Evolutionary conservation across 2,329 filamentous ascomycete genomes (phyloP).

Genomic region (Aspergillus arachidicola): DNA sequence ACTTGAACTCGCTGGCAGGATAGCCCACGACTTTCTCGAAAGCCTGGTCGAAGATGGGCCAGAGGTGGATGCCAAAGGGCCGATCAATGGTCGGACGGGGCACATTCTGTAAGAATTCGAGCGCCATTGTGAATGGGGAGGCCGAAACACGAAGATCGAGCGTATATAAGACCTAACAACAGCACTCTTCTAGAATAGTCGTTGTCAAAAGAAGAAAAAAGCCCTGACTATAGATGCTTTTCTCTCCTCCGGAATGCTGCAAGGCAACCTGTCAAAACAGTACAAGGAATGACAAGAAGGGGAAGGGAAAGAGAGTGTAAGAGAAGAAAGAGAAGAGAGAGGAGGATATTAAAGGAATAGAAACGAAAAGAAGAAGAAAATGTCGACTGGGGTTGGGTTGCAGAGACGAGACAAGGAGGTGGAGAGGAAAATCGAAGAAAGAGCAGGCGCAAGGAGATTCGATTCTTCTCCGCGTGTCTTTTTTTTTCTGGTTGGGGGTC

Average conservation of each 20-base stretch:
- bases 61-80: slow-evolving; percentile 87
- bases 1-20: slow-evolving; percentile 82
- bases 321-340: slow-evolving; percentile 66
- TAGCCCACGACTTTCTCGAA: slow-evolving; percentile 79
- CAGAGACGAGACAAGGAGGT: slow-evolving; percentile 14
- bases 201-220: neutral
- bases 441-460: slow-evolving; percentile 16
- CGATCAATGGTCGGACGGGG: slow-evolving; percentile 82
- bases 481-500: slow-evolving; percentile 18
- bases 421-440: slow-evolving; percentile 15
- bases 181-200: neutral
- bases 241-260: slow-evolving; percentile 13
- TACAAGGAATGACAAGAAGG: slow-evolving; percentile 15
- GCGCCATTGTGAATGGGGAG: slow-evolving; percentile 47
- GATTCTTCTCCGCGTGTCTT: neutral
- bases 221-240: slow-evolving; percentile 4
- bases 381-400: slow-evolving; percentile 18
- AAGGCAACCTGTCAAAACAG: slow-evolving; percentile 6
- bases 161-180: neutral
- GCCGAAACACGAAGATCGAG: neutral
- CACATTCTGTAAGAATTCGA: slow-evolving; percentile 51
- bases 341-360: slow-evolving; percentile 48
- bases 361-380: slow-evolving; percentile 19
- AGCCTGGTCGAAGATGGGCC: slow-evolving; percentile 90
- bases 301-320: slow-evolving; percentile 15